A percentile compares a stretch with the other conserved stretches of the same genome.
phyloP scores from a whole-genome alignment of 345 rosid species.

The Cardamine chenopodiifolia region DNA sequence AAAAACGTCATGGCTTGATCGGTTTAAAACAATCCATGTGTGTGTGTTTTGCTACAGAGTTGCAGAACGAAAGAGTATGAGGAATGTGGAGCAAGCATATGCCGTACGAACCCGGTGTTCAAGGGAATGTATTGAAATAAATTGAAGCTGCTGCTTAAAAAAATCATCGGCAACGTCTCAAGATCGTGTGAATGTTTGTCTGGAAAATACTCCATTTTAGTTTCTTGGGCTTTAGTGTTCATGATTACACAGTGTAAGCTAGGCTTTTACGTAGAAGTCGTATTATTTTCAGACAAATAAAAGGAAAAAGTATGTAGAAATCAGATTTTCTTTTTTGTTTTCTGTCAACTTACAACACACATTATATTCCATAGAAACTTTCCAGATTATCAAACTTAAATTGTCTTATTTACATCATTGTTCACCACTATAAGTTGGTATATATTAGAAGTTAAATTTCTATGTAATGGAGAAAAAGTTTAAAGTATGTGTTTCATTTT shows the following conservation, averaged over 20 bases:
- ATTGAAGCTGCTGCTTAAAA: slow-evolving; percentile 41
- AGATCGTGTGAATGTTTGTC: slow-evolving; percentile 33
- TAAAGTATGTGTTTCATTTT: not conserved
- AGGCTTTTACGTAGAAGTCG: slow-evolving; percentile 16
- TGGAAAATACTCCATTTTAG: slow-evolving; percentile 1
- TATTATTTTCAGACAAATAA: slow-evolving; percentile 23
- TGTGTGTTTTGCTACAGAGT: slow-evolving; percentile 62
- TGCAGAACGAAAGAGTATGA: slow-evolving; percentile 98
- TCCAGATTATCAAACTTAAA: not conserved
- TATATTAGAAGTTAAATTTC: too few species aligned
- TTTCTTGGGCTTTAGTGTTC: slow-evolving; percentile 10
- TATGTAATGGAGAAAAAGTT: not conserved
- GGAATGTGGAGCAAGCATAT: slow-evolving; percentile 96
- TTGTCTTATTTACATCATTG: not conserved
- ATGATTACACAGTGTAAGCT: slow-evolving; percentile 16
- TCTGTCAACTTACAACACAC: not conserved
- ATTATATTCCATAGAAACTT: not conserved
- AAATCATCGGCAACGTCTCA: not conserved
- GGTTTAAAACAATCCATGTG: slow-evolving; percentile 10
- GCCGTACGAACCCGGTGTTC: slow-evolving; percentile 99
- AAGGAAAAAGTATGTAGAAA: not conserved
- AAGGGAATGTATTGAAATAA: slow-evolving; percentile 98
- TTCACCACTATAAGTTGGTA: not conserved
- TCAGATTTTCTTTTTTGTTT: not conserved
- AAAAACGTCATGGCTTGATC: not conserved